A percentile compares a stretch with the other conserved stretches of the same genome.
Conservation (phyloP, 1,139 yeast genomes). For the Petasospora fabianii region DNA sequence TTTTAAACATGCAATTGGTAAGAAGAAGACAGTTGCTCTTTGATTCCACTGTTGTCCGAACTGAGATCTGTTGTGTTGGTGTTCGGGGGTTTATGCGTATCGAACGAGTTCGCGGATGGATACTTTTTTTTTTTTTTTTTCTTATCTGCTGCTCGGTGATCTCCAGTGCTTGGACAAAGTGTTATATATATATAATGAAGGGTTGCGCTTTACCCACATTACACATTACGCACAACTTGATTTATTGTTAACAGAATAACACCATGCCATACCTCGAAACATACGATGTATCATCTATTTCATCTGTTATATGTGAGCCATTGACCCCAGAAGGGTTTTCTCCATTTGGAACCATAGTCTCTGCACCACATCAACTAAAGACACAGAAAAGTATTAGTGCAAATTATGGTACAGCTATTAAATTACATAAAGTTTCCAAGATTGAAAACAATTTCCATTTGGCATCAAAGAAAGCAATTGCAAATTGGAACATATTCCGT, state of each 20-base stretch:
- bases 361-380: constrained; percentile 49
- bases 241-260: background rate
- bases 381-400: constrained; percentile 51
- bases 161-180: background rate
- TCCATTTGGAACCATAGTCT: constrained; percentile 55
- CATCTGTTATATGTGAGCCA: constrained; percentile 32
- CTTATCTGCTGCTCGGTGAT: background rate
- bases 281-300: constrained; percentile 30
- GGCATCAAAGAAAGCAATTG: constrained; percentile 41
- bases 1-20: background rate
- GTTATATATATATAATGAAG: no score
- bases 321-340: constrained; percentile 47
- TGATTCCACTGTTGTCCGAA: no score
- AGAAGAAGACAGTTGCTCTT: no score
- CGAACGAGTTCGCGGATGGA: background rate
- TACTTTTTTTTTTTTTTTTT: no score
- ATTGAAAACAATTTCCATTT: constrained; percentile 46
- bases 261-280: constrained; percentile 32
- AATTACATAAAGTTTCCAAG: constrained; percentile 70
- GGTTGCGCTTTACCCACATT: no score
- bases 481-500: constrained; percentile 82
- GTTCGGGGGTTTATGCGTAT: background rate
- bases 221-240: no score
- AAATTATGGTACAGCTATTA: constrained; percentile 91
- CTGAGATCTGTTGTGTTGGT: no score